A percentile compares a stretch with the other conserved stretches of the same genome.
phyloP scores from a whole-genome alignment of 2,329 filamentous ascomycete species.

The Epichloe amarillans region DNA sequence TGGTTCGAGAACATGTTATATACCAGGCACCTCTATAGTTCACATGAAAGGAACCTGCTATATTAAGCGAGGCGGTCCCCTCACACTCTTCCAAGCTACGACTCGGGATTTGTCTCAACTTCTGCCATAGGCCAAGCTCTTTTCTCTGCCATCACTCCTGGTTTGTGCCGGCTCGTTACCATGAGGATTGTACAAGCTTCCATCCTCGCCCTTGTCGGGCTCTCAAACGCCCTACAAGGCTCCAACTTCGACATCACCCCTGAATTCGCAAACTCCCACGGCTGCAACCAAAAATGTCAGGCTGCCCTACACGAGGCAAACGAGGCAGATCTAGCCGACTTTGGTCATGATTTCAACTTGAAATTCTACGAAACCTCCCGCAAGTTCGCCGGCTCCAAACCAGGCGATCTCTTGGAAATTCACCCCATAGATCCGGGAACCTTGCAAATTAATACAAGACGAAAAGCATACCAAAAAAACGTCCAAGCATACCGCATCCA shows the following conservation, averaged over 20 bases:
- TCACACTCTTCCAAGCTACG: no score
- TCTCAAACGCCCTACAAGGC: not conserved
- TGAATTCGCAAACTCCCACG: not conserved
- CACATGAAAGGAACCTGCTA: no score
- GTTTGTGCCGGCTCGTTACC: no score
- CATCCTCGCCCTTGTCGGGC: no score
- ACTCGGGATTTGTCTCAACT: no score
- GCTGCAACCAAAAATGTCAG: conserved; percentile 6
- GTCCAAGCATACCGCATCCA: conserved; percentile 9
- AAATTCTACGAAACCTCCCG: conserved; percentile 6
- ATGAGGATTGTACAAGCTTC: no score
- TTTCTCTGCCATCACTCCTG: no score
- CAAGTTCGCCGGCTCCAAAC: conserved; percentile 7
- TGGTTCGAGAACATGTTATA: no score
- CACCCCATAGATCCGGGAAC: conserved; percentile 5
- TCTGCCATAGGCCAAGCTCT: no score
- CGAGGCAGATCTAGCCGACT: not conserved
- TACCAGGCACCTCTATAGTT: no score
- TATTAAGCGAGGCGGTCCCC: no score
- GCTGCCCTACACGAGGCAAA: not conserved
- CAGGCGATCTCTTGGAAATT: conserved; percentile 10
- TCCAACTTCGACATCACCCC: conserved; percentile 5
- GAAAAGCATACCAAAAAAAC: conserved; percentile 4
- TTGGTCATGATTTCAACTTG: conserved; percentile 6
- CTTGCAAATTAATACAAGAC: conserved; percentile 5